Evolutionary conservation across 106 monocot species (phyloP).

Genomic region (Allium fistulosum): DNA sequence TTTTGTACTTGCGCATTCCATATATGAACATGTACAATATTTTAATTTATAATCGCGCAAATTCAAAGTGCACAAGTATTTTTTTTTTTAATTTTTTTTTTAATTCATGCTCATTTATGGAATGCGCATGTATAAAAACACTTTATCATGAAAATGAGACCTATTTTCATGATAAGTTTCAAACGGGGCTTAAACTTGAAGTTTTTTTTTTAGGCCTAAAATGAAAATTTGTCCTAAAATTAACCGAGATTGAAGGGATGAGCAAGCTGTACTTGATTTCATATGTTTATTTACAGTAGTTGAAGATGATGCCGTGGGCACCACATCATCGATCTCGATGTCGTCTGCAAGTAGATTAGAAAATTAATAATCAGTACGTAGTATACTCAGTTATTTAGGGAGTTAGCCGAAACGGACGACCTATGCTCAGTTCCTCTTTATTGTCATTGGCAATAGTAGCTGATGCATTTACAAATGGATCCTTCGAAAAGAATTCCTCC

Average conservation of each 20-base stretch:
- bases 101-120: too few species aligned
- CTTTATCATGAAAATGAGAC: too few species aligned
- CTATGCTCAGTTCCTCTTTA: conserved; percentile 58
- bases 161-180: too few species aligned
- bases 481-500: conserved; percentile 61
- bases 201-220: too few species aligned
- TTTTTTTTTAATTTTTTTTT: too few species aligned
- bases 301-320: conserved; percentile 30
- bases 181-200: too few species aligned
- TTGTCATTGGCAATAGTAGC: conserved; percentile 1
- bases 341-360: conserved; percentile 54
- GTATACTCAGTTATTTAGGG: neutral
- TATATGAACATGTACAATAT: too few species aligned
- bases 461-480: conserved; percentile 30
- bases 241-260: neutral
- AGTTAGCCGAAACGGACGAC: conserved; percentile 27
- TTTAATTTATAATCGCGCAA: too few species aligned
- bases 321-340: conserved; percentile 71
- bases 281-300: conserved; percentile 27
- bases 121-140: too few species aligned
- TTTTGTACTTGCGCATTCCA: too few species aligned
- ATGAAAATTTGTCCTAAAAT: neutral
- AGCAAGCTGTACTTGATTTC: conserved; percentile 21
- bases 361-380: neutral
- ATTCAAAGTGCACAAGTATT: too few species aligned